Evolutionary conservation across 805 yeast genomes (phyloP), one percentile per base, ranked within the genome.

Genomic region (Gaillardinia entomophila): DNA sequence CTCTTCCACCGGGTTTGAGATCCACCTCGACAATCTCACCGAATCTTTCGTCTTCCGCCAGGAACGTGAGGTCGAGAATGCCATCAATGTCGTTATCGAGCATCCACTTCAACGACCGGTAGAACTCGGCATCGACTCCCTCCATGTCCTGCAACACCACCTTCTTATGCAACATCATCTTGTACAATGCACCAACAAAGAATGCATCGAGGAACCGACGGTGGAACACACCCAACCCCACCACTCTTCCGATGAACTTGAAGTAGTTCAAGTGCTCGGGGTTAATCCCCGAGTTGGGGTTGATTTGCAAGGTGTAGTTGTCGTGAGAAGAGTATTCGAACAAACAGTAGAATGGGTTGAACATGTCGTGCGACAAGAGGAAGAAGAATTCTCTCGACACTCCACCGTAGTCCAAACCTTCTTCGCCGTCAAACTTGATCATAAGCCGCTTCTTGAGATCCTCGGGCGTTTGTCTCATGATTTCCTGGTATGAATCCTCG

Each of bases 361-460:
- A 92, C 96, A 92, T 92, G 62, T 92, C 97, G 57, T 92, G 98
- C 3, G 97, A 89, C 45, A 92, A 71, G 55, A 89, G 72, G 66
- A 89, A 92, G 81, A 92, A 92, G 61, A 87, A 92, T 62, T 92
- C 99, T 68, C 99, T 77, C 19, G 97, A 87, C 41, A 92, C 97
- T 57, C 99, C 99, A 73, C 99, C 99, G 57, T 92, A 92, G 69
- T 92, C 99, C 51, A 92, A 75, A 61, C 98, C 99, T 70, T 92
- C 99, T 68, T 92, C 99, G 40, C 98, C 98, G 49, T 92, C 98
- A 53, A 92, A 92, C 59, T 90, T 88, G 62, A 92, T 92, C 98
- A 92, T 92, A 42, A 92, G 69, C 57, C 98, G 75, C 71, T 92
- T 92, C 75, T 92, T 94, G 65, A 92, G 75, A 57, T 92, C 99